Base-by-base conservation (phyloP, 441 rosid genomes). In the Corymbia calophylla region DNA sequence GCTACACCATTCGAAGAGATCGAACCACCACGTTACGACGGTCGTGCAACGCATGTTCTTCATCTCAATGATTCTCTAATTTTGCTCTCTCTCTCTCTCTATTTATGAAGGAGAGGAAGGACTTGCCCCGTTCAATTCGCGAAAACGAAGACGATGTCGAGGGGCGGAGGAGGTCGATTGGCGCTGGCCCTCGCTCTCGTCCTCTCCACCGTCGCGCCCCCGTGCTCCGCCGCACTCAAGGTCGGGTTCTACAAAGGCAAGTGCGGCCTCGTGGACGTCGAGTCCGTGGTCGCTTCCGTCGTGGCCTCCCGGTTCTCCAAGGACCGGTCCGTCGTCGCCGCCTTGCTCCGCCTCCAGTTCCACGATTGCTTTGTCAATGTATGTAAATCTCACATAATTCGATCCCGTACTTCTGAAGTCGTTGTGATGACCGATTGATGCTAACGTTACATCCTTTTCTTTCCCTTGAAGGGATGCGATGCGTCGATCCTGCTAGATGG, bases 401-500 rank as follows among this genome's bases (percentile, higher is more conserved):
- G 29, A 73, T 73, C 29, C 29, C 11, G 13, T 10, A 44, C 9
- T 5, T 5, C 82, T 49, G 0, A 49, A 73, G 48, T 13, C 15
- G 82, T 35, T 47, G 27, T 19, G 48, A 21, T 73, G 48, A 21
- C 49, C 48, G 5, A 35, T 35, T 8, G 82, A 39, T 39, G 82
- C 82, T 21, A 39, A 19, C 2, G 82, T 73, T 11, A 7, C 3
- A 1, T 5, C 47, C 49, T 39, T 23, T 21, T 39, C 2, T 60
- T 6, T 39, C 44, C 9, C 17, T 39, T 1, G 51, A 88, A 95
- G 98, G 96, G 96, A 53, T 96, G 97, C 23, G 97, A 95, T 90
- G 98, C 96, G 1, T 96, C 97, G n/a, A 91, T 95, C 88, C 89
- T 95, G 47, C 87, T 95, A 58, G 96, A 95, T 11, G 95, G 93